Evolutionary conservation across 192 early-diverging fungal species (phyloP), one percentile per base, ranked within the genome.

Genomic region (Radiomyces spectabilis): DNA sequence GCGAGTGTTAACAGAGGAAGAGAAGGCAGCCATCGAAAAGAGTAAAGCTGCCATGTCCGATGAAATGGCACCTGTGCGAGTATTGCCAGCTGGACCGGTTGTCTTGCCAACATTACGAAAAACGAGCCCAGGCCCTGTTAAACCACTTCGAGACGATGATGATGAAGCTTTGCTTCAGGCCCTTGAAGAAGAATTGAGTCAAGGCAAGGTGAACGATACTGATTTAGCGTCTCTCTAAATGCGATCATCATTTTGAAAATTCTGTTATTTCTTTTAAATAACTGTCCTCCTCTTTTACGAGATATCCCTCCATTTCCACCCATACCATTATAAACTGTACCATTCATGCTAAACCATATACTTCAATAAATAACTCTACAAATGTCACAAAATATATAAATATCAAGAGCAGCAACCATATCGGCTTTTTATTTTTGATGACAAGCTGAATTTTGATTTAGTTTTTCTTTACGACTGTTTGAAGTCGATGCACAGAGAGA

Each of bases 121-220:
- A 4, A 57, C 55, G 1, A 37, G 13, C 4, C 30, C 55, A 7
- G 3, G 16, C 5, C 21, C 22, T 7, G 29, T 10, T 35, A 46
- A 47, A 33, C 40, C 31, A 35, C 31, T 51, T 2, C 50, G 16
- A 24, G 49, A 59, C 13, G 25, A 41, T 39, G 55, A 46, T 34
- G 63, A 65, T 31, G 63, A 57, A 40, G 63, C 50, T 16, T 31
- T 65, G 38, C 42, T 65, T 0, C 22, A 52, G 42, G 32, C 42
- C 21, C 27, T 65, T 3, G 63, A 65, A 33, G 32, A 53, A 29
- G 63, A 65, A 10, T n/a, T 65, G 3, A 32, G 39, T 40, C 25
- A 58, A 16, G 56, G 46, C 19, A 58, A 49, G 25, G 30, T 55
- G 21, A 21, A 42, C 2, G 27, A 6, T 24, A 19, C 29, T 19